These are phyloP conservation scores for Gilbertella persicaria DNA, from an alignment of 371 early-diverging fungal species.

Conservation along the genomic window DNA sequence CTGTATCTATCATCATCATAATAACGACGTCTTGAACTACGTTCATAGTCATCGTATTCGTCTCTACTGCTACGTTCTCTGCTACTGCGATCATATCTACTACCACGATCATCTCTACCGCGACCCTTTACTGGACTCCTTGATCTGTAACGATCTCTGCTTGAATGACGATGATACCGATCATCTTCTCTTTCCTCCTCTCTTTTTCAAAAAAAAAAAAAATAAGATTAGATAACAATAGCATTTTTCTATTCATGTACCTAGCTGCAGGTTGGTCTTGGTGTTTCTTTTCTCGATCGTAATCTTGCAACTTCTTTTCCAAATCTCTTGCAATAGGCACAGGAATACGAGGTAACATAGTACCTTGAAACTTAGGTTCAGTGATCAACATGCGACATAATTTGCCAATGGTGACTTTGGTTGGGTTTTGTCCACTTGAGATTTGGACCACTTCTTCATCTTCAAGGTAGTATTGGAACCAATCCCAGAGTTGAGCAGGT, in stretches of 20 bases:
- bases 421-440: slow-evolving; percentile 64
- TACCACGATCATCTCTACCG: too few relatives aligned
- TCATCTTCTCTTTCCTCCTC: slow-evolving; percentile 5
- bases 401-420: slow-evolving; percentile 70
- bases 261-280: background rate
- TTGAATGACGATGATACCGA: background rate
- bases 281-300: slow-evolving; percentile 39
- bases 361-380: slow-evolving; percentile 71
- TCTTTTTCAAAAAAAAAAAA: background rate
- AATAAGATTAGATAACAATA: background rate
- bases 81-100: too few relatives aligned
- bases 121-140: slow-evolving; percentile 10
- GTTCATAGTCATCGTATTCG: too few relatives aligned
- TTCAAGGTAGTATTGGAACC: slow-evolving; percentile 80
- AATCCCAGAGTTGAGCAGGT: slow-evolving; percentile 80
- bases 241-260: background rate
- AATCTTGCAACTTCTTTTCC: slow-evolving; percentile 63
- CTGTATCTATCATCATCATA: too few relatives aligned
- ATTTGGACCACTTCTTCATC: slow-evolving; percentile 76
- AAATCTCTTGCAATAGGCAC: slow-evolving; percentile 81
- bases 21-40: too few relatives aligned
- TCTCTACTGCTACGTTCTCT: too few relatives aligned
- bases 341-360: slow-evolving; percentile 86
- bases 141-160: slow-evolving; percentile 7
- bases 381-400: slow-evolving; percentile 67